Conservation (phyloP, 2,329 filamentous ascomycete genomes). For the Hypoxylon sp. region DNA sequence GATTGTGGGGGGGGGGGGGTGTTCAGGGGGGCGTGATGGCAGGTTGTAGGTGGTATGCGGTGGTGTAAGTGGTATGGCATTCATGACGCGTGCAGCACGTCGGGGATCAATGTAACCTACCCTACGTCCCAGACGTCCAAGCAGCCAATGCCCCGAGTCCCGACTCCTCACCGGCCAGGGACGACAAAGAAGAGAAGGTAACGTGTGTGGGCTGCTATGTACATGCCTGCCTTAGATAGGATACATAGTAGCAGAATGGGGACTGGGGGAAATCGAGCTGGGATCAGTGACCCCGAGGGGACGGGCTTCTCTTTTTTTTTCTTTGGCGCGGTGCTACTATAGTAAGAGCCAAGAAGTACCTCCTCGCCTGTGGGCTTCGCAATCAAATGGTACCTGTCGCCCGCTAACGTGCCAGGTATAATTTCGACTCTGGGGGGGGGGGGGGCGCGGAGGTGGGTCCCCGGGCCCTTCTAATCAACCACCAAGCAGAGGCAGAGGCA, state of each 20-base stretch:
- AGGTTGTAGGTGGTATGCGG: no score
- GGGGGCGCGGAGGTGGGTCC: constrained; percentile 34
- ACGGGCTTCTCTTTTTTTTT: no score
- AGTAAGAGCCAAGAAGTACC: no score
- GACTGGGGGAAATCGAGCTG: constrained; percentile 12
- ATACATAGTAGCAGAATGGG: neutral
- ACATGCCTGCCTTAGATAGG: neutral
- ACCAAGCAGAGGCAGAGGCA: neutral
- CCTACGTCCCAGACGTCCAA: neutral
- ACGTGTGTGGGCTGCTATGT: constrained; percentile 11
- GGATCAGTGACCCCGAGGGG: constrained; percentile 26
- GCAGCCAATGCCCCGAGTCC: neutral
- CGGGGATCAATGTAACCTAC: constrained; percentile 19
- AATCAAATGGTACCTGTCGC: neutral
- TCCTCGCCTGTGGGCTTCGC: constrained; percentile 13
- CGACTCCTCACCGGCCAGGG: constrained; percentile 10
- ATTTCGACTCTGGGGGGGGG: constrained; percentile 26
- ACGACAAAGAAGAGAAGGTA: no score
- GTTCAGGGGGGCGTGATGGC: constrained; percentile 14
- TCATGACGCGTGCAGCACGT: constrained; percentile 19
- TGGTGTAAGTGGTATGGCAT: no score
- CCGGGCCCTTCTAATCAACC: neutral
- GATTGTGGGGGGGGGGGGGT: constrained; percentile 17
- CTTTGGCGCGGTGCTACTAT: no score
- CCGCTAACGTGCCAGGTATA: no score